phyloP scores from a whole-genome alignment of 1,139 yeast genomes.

The Saccharomycopsis phalli region DNA sequence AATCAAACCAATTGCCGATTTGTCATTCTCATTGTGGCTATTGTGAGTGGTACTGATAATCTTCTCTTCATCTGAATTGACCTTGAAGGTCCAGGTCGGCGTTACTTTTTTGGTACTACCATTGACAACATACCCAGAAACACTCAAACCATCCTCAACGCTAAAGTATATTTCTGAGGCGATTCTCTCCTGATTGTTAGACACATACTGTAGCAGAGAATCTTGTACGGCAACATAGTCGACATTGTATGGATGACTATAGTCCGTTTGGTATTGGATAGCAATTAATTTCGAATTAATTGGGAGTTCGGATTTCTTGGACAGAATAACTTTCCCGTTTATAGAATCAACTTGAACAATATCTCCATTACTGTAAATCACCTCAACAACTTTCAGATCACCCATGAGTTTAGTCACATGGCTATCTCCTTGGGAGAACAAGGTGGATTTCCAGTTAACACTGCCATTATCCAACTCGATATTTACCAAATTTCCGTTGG shows the following conservation, averaged over 20 bases:
- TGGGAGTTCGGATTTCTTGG: background rate
- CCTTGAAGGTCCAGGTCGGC: constrained; percentile 29
- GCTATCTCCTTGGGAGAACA: constrained; percentile 5
- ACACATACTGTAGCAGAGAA: background rate
- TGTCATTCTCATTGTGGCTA: constrained; percentile 35
- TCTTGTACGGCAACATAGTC: background rate
- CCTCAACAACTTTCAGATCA: background rate
- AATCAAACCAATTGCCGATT: constrained; percentile 63
- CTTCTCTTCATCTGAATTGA: constrained; percentile 25
- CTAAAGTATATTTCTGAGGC: constrained; percentile 20
- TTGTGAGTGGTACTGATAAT: constrained; percentile 31
- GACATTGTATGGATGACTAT: background rate
- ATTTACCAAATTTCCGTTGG: constrained; percentile 21
- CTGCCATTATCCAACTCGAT: constrained; percentile 35
- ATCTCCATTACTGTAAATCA: background rate
- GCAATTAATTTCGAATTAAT: constrained; percentile 3
- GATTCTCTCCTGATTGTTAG: constrained; percentile 2
- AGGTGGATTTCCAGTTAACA: constrained; percentile 34
- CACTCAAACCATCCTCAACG: background rate
- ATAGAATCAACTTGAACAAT: background rate
- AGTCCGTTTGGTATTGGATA: background rate
- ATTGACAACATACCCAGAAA: constrained; percentile 24
- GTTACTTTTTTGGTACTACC: constrained; percentile 21
- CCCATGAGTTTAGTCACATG: background rate
- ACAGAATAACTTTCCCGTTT: background rate